Percentiles rank a stretch among this genome's conserved stretches.
Evolutionary conservation across 371 early-diverging fungal species (phyloP).

Genomic region (Actinomucor elegans): DNA sequence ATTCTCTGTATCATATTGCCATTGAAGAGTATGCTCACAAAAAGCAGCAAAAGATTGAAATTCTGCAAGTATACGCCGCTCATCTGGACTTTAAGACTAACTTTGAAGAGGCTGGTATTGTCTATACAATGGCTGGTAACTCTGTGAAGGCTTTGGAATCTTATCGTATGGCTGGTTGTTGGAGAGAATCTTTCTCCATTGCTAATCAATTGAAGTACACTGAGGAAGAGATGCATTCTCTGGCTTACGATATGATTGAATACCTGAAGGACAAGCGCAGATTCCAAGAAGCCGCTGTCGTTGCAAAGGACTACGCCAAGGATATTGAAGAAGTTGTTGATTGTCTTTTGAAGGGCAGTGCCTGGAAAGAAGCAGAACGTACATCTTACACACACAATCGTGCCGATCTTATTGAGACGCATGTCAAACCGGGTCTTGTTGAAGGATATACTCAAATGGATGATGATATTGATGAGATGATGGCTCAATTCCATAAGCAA

Average conservation of each 20-base stretch:
- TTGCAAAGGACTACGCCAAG: conserved; percentile 67
- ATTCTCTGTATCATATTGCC: conserved; percentile 66
- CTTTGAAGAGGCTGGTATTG: conserved; percentile 74
- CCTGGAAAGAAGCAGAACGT: conserved; percentile 75
- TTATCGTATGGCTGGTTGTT: conserved; percentile 63
- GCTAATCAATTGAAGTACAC: conserved; percentile 62
- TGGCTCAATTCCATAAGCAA: conserved; percentile 69
- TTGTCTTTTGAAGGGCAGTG: conserved; percentile 62
- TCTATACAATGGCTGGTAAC: conserved; percentile 69
- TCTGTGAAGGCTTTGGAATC: conserved; percentile 65
- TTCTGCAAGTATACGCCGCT: conserved; percentile 67
- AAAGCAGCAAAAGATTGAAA: conserved; percentile 39
- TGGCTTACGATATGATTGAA: conserved; percentile 54
- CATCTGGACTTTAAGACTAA: conserved; percentile 54
- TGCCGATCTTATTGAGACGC: conserved; percentile 72
- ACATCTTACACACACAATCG: conserved; percentile 55
- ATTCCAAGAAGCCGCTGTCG: conserved; percentile 59
- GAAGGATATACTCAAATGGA: conserved; percentile 60
- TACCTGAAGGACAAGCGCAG: conserved; percentile 57
- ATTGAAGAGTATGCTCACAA: conserved; percentile 58
- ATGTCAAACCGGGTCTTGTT: conserved; percentile 71
- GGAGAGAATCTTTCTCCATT: conserved; percentile 72
- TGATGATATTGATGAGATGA: conserved; percentile 77
- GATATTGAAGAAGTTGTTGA: conserved; percentile 69
- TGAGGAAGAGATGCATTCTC: conserved; percentile 43